Evolutionary conservation across 176 grass and related monocot genomes (phyloP), one percentile per base, ranked within the genome.

Genomic region (Bromus sterilis): DNA sequence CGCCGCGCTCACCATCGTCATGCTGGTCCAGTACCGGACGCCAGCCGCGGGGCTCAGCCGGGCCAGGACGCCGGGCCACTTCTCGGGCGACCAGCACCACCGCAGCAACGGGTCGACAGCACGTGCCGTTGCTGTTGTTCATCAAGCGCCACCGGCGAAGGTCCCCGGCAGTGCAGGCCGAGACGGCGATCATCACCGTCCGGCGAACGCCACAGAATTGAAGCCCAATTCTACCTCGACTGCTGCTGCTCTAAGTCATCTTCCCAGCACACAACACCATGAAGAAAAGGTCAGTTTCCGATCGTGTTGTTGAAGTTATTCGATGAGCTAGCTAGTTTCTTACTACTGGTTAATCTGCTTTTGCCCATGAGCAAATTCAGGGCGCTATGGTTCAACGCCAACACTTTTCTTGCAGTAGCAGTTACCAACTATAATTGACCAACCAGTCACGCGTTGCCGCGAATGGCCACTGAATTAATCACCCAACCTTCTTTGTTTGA

Each of bases 1-100:
- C 4, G 78, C 78, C 3, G 49, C 78, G 65, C 83, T 85, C 71
- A 78, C 78, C 83, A 15, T 82, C 29, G 42, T 89, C 3, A 24
- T 89, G 64, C 72, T 89, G 43, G 43, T 71, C 49, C 87, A 89
- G 77, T 58, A 68, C 68, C 76, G 33, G 23, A 33, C 70, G 8
- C 69, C 56, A 33, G 82, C 82, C 0, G 51, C 44, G 9, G 87
- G 80, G 4, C 56, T 81, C 71, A 28, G 8, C 86, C 64, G 55
- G 0, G 4, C 71, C 60, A 75, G 28, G 59, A 13, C 30, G 25
- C 25, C 29, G 6, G 32, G 25, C 10, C 53, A 56, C 1, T 71
- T 85, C 33, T 81, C 57, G 7, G 42, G 71, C 18, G 63, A 56
- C 4, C 18, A 53, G 49, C 49, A 49, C 5, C 42, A 9, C 42